A percentile compares a stretch with the other conserved stretches of the same genome.
Evolutionary conservation across 106 monocot species (phyloP).

Genomic region (Amphibolis antarctica): DNA sequence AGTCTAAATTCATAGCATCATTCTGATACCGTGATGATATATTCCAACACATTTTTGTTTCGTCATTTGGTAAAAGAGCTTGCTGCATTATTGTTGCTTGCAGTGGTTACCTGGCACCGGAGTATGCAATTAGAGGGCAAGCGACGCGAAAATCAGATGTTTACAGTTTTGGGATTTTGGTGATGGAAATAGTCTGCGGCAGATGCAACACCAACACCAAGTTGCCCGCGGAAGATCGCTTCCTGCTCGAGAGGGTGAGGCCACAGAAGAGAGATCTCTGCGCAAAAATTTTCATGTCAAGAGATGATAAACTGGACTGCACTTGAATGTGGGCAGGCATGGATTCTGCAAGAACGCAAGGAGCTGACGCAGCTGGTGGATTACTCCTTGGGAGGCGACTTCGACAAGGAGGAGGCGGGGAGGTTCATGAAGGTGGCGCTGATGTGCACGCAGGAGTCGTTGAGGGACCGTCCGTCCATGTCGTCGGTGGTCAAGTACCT

Average conservation of each 20-base stretch:
- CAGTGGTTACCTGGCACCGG: slow-evolving; percentile 30
- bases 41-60: too few species aligned
- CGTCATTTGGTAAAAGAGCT: too few species aligned
- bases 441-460: slow-evolving; percentile 4
- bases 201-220: slow-evolving; percentile 17
- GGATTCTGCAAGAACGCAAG: background rate
- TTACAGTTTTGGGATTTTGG: slow-evolving; percentile 26
- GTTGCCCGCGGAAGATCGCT: slow-evolving; percentile 12
- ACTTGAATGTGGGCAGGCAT: too few species aligned
- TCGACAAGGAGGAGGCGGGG: slow-evolving; percentile 3
- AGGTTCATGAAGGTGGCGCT: slow-evolving; percentile 11
- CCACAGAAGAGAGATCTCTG: too few species aligned
- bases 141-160: slow-evolving; percentile 23
- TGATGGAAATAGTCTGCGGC: slow-evolving; percentile 25
- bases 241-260: slow-evolving; percentile 19
- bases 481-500: slow-evolving; percentile 6
- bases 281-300: too few species aligned
- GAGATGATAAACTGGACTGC: too few species aligned
- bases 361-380: background rate
- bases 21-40: too few species aligned
- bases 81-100: too few species aligned
- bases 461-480: slow-evolving; percentile 7
- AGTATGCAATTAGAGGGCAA: slow-evolving; percentile 24
- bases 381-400: slow-evolving; percentile 1
- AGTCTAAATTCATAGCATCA: too few species aligned